A percentile compares a stretch with the other conserved stretches of the same genome.
Evolutionary conservation across 106 monocot genomes (phyloP).

Genomic region (Agapanthus africanus): DNA sequence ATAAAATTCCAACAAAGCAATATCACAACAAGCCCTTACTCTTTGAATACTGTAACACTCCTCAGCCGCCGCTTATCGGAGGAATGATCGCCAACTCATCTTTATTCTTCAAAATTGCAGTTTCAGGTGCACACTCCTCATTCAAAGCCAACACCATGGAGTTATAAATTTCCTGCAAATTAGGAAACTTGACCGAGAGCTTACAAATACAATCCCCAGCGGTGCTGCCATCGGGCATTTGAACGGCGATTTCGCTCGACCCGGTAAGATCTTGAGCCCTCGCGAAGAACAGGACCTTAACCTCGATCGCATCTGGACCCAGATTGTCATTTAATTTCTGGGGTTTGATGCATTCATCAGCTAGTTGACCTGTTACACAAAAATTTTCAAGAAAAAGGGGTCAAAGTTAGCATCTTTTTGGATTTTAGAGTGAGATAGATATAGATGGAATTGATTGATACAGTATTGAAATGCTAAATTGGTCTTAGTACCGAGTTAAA

Average conservation of each 20-base stretch:
- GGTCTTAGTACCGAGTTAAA: no score
- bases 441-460: no score
- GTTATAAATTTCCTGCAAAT: slow-evolving; percentile 40
- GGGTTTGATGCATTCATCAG: neutral
- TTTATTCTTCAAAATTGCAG: slow-evolving; percentile 35
- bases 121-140: slow-evolving; percentile 68
- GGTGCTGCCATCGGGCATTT: slow-evolving; percentile 45
- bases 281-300: slow-evolving; percentile 84
- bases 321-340: neutral
- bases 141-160: slow-evolving; percentile 78
- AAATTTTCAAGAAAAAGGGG: neutral
- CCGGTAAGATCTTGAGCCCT: slow-evolving; percentile 79
- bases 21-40: no score
- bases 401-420: no score
- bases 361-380: no score
- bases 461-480: no score
- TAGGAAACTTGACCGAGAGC: slow-evolving; percentile 47
- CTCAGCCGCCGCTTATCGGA: slow-evolving; percentile 76
- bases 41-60: no score
- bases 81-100: slow-evolving; percentile 95
- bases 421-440: no score
- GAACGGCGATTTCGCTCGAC: slow-evolving; percentile 20
- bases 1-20: no score
- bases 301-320: slow-evolving; percentile 15
- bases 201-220: slow-evolving; percentile 47